Evolutionary conservation across 345 rosid genomes (phyloP).

Genomic region (Ailanthus altissimus): DNA sequence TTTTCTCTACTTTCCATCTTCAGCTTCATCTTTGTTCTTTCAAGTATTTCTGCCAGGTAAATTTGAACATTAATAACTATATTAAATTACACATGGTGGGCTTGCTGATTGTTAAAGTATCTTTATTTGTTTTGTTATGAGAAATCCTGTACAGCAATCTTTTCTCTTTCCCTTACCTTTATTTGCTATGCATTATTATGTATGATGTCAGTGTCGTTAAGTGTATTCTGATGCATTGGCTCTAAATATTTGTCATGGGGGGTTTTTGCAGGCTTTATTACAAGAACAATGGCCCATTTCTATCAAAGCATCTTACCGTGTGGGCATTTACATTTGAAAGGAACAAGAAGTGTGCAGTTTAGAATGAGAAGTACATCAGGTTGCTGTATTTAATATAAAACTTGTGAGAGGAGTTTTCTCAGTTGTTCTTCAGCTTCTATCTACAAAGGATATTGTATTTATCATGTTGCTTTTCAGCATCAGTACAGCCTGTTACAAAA

Average conservation of each 20-base stretch:
- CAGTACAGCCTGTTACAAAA: conserved; percentile 62
- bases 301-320: conserved; percentile 38
- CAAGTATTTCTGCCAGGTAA: neutral
- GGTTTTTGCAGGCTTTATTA: conserved; percentile 46
- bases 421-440: conserved; percentile 22
- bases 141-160: neutral
- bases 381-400: conserved; percentile 28
- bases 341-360: conserved; percentile 27
- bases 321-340: conserved; percentile 18
- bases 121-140: neutral
- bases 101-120: neutral
- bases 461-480: conserved; percentile 54
- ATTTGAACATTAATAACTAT: neutral
- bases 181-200: neutral
- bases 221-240: neutral
- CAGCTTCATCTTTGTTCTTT: neutral
- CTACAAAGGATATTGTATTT: conserved; percentile 23
- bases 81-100: neutral
- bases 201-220: neutral
- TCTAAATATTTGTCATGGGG: neutral
- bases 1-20: neutral
- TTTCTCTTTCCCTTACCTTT: neutral
- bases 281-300: conserved; percentile 35
- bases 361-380: conserved; percentile 56
- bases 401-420: neutral